Evolutionary conservation across 495 filamentous ascomycete genomes (phyloP).

Genomic region (Echria macrotheca): DNA sequence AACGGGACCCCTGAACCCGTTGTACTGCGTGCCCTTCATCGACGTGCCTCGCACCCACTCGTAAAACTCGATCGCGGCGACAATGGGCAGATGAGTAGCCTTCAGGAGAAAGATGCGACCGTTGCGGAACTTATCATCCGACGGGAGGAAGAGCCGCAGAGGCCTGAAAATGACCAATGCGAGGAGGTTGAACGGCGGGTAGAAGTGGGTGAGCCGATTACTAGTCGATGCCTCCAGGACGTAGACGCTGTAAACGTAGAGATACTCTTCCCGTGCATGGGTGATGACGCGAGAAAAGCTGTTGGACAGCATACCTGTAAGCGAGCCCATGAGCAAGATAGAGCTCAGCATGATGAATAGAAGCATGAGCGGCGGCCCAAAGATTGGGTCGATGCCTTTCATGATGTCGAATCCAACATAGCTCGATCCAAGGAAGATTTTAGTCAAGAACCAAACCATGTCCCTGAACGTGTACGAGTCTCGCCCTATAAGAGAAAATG

Average conservation of each 20-base stretch:
- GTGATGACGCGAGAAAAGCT: conserved; percentile 75
- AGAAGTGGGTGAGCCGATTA: conserved; percentile 75
- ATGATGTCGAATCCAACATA: conserved; percentile 70
- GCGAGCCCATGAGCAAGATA: conserved; percentile 82
- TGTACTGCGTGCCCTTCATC: conserved; percentile 31
- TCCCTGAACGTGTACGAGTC: conserved; percentile 64
- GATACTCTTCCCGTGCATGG: conserved; percentile 71
- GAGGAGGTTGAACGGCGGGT: conserved; percentile 72
- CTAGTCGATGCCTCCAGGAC: conserved; percentile 76
- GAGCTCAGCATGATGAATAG: conserved; percentile 84
- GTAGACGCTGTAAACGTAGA: conserved; percentile 73
- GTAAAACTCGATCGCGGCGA: conserved; percentile 44
- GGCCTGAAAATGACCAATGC: conserved; percentile 80
- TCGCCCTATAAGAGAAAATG: conserved; percentile 82
- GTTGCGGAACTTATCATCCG: conserved; percentile 59
- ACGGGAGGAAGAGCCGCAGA: conserved; percentile 67
- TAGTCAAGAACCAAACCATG: conserved; percentile 84
- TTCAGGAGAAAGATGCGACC: conserved; percentile 76
- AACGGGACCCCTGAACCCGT: conserved; percentile 23
- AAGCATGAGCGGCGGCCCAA: conserved; percentile 66
- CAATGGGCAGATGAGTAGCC: conserved; percentile 50
- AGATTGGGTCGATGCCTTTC: conserved; percentile 41
- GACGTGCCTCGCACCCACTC: conserved; percentile 37
- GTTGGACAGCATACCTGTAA: conserved; percentile 89
- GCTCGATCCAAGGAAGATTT: conserved; percentile 73